A percentile compares a stretch with the other conserved stretches of the same genome.
Evolutionary conservation across 108 stramenopile species (phyloP).

Genomic region (Nitzschia sp.): DNA sequence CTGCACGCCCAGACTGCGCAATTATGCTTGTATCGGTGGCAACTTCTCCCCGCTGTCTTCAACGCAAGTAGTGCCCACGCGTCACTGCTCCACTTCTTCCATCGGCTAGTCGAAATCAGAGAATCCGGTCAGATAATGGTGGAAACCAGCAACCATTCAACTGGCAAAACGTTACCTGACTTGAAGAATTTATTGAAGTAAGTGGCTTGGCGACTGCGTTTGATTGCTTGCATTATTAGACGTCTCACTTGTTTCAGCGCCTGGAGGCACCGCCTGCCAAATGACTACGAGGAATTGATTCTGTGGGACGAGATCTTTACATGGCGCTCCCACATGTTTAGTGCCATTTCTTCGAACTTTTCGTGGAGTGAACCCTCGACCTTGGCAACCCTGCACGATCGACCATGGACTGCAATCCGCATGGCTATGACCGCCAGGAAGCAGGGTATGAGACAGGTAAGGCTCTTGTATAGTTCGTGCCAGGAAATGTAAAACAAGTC

Average conservation of each 20-base stretch:
- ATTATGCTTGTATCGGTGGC: conserved; percentile 76
- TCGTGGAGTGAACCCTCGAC: conserved; percentile 77
- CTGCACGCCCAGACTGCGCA: conserved; percentile 87
- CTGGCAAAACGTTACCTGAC: conserved; percentile 80
- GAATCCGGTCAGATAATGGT: conserved; percentile 96
- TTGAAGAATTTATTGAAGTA: conserved; percentile 84
- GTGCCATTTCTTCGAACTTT: conserved; percentile 77
- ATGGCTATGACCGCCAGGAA: conserved; percentile 89
- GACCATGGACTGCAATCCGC: conserved; percentile 88
- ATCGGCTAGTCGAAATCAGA: conserved; percentile 90
- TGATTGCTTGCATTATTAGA: neutral
- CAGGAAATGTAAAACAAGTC: neutral
- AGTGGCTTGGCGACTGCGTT: conserved; percentile 2
- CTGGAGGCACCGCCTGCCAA: conserved; percentile 93
- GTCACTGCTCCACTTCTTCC: conserved; percentile 82
- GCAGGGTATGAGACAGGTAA: conserved; percentile 75
- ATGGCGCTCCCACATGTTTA: conserved; percentile 90
- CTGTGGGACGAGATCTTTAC: conserved; percentile 91
- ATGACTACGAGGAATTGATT: conserved; percentile 79
- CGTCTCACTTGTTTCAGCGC: conserved; percentile 38
- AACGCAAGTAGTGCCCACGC: conserved; percentile 76
- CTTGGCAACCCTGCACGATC: conserved; percentile 90
- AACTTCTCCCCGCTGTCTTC: conserved; percentile 59
- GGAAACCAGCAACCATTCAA: conserved; percentile 78
- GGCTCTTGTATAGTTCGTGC: too few species aligned